These are phyloP conservation scores for Paraglomus brasilianum DNA, from an alignment of 192 early-diverging fungal genomes.

Conservation along the genomic window DNA sequence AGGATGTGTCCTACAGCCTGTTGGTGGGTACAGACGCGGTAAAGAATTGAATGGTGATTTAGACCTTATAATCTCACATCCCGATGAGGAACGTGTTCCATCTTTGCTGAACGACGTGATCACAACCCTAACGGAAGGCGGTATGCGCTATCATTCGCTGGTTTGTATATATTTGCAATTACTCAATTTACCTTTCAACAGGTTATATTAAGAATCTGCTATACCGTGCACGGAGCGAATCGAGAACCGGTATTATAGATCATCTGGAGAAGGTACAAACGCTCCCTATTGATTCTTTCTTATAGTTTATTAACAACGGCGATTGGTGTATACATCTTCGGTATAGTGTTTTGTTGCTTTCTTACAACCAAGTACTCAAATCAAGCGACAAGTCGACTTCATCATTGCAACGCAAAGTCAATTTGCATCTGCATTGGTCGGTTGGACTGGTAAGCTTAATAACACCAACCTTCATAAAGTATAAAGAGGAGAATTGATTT, in stretches of 20 bases:
- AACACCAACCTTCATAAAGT: too few relatives aligned
- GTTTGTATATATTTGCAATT: too few relatives aligned
- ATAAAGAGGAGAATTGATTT: too few relatives aligned
- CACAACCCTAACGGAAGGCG: constrained; percentile 14
- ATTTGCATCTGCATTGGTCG: constrained; percentile 31
- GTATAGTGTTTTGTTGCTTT: constrained; percentile 36
- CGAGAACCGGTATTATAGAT: too few relatives aligned
- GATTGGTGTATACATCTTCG: too few relatives aligned
- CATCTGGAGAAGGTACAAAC: too few relatives aligned
- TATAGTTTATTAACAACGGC: too few relatives aligned
- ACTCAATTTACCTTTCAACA: too few relatives aligned
- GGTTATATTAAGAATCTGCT: too few relatives aligned
- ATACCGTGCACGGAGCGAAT: too few relatives aligned
- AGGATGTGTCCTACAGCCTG: constrained; percentile 25
- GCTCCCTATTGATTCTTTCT: too few relatives aligned
- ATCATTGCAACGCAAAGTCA: constrained; percentile 32
- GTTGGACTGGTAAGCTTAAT: constrained; percentile 39
- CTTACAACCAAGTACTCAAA: constrained; percentile 32
- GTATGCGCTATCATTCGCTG: too few relatives aligned
- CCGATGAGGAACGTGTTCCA: constrained; percentile 6
- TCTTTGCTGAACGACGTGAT: constrained; percentile 26
- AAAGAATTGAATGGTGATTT: constrained; percentile 40
- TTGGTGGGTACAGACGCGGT: constrained; percentile 39
- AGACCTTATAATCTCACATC: constrained; percentile 35
- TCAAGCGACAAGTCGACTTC: constrained; percentile 37